Percentiles rank a stretch among this genome's conserved stretches.
Evolutionary conservation across 495 filamentous ascomycete genomes (phyloP).

Genomic region (Neurospora cerealis): DNA sequence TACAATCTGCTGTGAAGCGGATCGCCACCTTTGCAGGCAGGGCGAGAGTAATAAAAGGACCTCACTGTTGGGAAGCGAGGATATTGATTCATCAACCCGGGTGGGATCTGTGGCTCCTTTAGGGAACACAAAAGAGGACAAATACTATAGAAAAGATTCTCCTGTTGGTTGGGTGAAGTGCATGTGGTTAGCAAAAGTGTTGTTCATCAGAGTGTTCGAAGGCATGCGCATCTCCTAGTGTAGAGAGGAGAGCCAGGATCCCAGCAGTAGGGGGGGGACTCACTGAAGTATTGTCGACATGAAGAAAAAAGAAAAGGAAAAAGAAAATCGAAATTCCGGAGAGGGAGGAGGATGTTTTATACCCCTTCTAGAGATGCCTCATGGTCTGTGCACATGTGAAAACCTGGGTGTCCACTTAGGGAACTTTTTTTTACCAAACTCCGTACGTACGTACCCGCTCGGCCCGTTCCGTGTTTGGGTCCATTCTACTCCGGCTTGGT

Average conservation of each 20-base stretch:
- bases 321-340: conserved; percentile 17
- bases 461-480: neutral
- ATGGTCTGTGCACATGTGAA: conserved; percentile 32
- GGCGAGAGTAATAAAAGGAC: conserved; percentile 35
- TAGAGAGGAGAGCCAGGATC: neutral
- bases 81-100: conserved; percentile 53
- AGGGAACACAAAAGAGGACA: conserved; percentile 69
- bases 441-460: neutral
- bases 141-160: conserved; percentile 91
- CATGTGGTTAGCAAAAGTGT: conserved; percentile 16
- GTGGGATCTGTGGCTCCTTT: conserved; percentile 56
- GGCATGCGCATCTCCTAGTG: too few relatives aligned
- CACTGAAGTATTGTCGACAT: conserved; percentile 56
- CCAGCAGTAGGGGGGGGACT: conserved; percentile 29
- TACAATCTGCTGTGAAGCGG: conserved; percentile 28
- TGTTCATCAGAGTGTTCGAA: conserved; percentile 1
- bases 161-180: conserved; percentile 23
- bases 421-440: conserved; percentile 41
- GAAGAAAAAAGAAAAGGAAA: conserved; percentile 27
- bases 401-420: conserved; percentile 52
- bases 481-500: neutral
- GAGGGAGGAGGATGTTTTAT: conserved; percentile 20
- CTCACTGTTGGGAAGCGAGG: conserved; percentile 53
- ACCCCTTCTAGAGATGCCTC: conserved; percentile 15
- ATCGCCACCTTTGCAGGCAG: conserved; percentile 43